These are phyloP conservation scores for Piper betle DNA, from an alignment of 164 flowering plant species.

Conservation along the genomic window DNA sequence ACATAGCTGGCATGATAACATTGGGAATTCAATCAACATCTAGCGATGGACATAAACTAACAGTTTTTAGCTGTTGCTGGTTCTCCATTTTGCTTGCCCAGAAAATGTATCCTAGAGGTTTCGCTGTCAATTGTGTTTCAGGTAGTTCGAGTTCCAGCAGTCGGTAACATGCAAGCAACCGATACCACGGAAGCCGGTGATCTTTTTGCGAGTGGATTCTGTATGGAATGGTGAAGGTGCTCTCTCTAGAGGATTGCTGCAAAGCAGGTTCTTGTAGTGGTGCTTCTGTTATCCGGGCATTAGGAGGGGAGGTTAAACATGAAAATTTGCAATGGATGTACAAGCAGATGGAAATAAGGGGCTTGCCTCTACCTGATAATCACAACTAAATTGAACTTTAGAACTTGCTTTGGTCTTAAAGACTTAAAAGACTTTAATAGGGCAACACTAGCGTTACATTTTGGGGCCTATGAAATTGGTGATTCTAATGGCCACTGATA, in stretches of 20 bases:
- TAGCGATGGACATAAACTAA: too few relatives aligned
- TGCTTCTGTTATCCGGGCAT: conserved; percentile 71
- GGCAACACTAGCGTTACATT: too few relatives aligned
- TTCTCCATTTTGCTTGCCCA: too few relatives aligned
- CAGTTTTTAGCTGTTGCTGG: too few relatives aligned
- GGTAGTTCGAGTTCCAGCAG: conserved; percentile 71
- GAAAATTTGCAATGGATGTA: conserved; percentile 95
- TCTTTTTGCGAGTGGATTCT: conserved; percentile 85
- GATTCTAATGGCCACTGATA: too few relatives aligned
- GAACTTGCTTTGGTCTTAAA: too few relatives aligned
- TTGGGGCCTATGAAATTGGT: too few relatives aligned
- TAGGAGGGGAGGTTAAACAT: conserved; percentile 85
- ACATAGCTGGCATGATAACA: too few relatives aligned
- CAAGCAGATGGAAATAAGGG: conserved; percentile 70
- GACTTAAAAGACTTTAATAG: too few relatives aligned
- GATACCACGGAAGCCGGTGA: conserved; percentile 99
- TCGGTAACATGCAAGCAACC: conserved; percentile 46
- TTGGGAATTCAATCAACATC: too few relatives aligned
- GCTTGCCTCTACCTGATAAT: conserved; percentile 44
- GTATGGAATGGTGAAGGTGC: conserved; percentile 73
- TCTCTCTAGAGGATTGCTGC: conserved; percentile 80
- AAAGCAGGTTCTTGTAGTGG: conserved; percentile 88
- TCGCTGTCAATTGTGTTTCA: conserved; percentile 10
- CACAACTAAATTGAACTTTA: neutral
- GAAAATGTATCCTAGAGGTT: too few relatives aligned